These are phyloP conservation scores for Huntiella abstrusa DNA, from an alignment of 2,329 filamentous ascomycete genomes.

Conservation along the genomic window DNA sequence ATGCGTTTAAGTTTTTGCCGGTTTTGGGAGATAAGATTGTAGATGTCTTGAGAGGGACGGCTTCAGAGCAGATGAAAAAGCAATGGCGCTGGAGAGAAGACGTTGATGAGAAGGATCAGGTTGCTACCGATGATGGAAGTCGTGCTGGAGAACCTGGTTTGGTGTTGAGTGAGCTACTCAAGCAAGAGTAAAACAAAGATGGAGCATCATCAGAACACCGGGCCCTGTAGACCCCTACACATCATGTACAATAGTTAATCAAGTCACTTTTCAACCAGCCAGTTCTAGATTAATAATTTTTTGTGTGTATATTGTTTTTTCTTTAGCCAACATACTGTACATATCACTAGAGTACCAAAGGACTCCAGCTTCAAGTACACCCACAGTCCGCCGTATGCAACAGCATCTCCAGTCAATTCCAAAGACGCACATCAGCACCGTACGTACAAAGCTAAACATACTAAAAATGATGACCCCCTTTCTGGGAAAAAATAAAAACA, in stretches of 20 bases:
- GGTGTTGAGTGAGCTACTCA: slow-evolving; percentile 20
- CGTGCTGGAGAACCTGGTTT: slow-evolving; percentile 24
- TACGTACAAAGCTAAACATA: no score
- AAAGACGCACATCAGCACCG: no score
- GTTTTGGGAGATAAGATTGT: slow-evolving; percentile 43
- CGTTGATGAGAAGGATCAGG: slow-evolving; percentile 1
- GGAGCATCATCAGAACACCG: no score
- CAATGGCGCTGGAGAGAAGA: slow-evolving; percentile 45
- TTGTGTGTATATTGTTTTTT: not conserved
- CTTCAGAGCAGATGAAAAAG: slow-evolving; percentile 30
- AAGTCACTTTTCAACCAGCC: not conserved
- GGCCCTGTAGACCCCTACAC: not conserved
- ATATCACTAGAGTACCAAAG: no score
- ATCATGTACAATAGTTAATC: not conserved
- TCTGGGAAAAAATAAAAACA: not conserved
- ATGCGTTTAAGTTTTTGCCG: slow-evolving; percentile 52
- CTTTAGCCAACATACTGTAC: no score
- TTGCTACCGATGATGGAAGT: slow-evolving; percentile 25
- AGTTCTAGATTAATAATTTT: not conserved
- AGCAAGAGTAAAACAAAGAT: slow-evolving; percentile 11
- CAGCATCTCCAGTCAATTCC: no score
- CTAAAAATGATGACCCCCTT: no score
- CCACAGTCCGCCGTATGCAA: no score
- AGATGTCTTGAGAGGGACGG: slow-evolving; percentile 31
- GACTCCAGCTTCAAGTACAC: no score